phyloP scores from a whole-genome alignment of 2,329 filamentous ascomycete genomes.

The Hymenoscyphus repandus region DNA sequence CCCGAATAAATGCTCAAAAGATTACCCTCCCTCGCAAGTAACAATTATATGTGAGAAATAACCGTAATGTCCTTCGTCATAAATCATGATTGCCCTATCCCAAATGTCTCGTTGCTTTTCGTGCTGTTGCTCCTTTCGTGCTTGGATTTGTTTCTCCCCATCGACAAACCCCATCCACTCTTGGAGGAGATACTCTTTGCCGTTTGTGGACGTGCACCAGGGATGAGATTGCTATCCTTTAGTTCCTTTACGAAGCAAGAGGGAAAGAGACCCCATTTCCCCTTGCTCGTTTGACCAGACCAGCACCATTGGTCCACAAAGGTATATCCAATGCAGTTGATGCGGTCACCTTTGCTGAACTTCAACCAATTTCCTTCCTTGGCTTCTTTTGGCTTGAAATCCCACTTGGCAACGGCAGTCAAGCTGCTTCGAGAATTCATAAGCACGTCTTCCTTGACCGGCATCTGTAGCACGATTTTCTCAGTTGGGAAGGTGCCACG shows the following conservation, averaged over 20 bases:
- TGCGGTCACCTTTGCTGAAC: conserved; percentile 29
- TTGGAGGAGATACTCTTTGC: conserved; percentile 2
- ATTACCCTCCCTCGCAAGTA: not conserved
- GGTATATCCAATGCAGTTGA: conserved; percentile 24
- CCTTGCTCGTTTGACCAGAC: conserved; percentile 26
- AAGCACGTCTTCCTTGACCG: conserved; percentile 21
- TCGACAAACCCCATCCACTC: conserved; percentile 1
- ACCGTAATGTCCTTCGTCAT: conserved; percentile 3
- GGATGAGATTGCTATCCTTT: conserved; percentile 5
- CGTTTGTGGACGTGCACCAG: not conserved
- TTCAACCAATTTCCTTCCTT: conserved; percentile 28
- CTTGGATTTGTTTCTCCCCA: conserved; percentile 13
- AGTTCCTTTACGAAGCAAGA: conserved; percentile 24
- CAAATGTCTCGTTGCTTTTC: conserved; percentile 5
- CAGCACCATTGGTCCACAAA: conserved; percentile 31
- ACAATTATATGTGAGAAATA: no score
- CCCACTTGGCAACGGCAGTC: conserved; percentile 26
- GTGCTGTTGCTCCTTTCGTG: conserved; percentile 12
- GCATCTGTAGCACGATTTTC: conserved; percentile 21
- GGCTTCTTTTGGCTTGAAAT: conserved; percentile 29
- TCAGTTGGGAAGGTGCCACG: conserved; percentile 26
- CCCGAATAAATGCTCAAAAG: not conserved
- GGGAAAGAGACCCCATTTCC: conserved; percentile 31
- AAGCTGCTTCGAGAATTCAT: conserved; percentile 26
- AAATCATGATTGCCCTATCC: conserved; percentile 1